A percentile compares a stretch with the other conserved stretches of the same genome.
These are phyloP conservation scores for Amanita polypyramis DNA, from an alignment of 768 basidiomycete genomes.

Conservation along the genomic window DNA sequence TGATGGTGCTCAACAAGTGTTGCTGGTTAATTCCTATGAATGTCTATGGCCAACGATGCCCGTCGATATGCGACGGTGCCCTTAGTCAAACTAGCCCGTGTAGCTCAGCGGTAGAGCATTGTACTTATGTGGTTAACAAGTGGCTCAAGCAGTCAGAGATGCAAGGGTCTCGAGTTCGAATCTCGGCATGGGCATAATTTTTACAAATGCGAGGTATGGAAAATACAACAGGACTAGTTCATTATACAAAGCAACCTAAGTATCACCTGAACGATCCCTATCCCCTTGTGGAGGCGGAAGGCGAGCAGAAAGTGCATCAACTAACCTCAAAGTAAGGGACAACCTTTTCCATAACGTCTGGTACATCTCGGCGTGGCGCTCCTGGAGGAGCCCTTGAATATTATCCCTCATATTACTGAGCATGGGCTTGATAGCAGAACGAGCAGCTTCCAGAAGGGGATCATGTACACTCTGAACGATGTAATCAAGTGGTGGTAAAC, in stretches of 20 bases:
- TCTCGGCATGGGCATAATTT: constrained; percentile 40
- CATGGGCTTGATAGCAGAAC: constrained; percentile 14
- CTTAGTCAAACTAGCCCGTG: constrained; percentile 26
- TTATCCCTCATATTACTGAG: constrained; percentile 15
- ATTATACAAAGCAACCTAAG: background rate
- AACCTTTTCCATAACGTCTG: constrained; percentile 17
- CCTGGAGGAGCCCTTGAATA: constrained; percentile 14
- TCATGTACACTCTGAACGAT: constrained; percentile 16
- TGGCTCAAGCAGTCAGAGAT: constrained; percentile 18
- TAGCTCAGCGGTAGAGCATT: constrained; percentile 53
- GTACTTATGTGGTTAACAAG: constrained; percentile 44
- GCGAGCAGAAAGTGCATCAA: background rate
- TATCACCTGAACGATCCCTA: background rate
- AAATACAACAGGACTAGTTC: background rate
- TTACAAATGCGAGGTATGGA: constrained; percentile 3
- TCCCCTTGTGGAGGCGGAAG: background rate
- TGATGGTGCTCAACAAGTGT: background rate
- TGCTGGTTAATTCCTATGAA: background rate
- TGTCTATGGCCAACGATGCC: background rate
- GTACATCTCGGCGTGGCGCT: constrained; percentile 16
- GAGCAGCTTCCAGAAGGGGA: constrained; percentile 16
- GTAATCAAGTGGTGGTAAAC: constrained; percentile 14
- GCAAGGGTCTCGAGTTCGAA: constrained; percentile 50
- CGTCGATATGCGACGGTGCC: background rate
- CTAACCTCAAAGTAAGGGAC: constrained; percentile 6